Base-by-base conservation (phyloP, 2,329 filamentous ascomycete genomes). In the Talaromyces islandicus region DNA sequence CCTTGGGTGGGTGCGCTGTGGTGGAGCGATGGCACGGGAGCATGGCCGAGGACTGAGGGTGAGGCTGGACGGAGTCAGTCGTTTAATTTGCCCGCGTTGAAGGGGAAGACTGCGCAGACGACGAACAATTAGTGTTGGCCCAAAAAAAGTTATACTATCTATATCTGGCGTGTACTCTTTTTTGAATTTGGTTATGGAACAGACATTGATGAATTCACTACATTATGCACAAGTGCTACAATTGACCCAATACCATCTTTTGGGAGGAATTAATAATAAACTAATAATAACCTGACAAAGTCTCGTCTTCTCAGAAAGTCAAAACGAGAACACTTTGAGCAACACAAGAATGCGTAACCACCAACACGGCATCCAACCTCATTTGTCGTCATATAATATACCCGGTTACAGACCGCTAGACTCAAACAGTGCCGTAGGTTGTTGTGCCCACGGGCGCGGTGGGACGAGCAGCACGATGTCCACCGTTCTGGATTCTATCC, bases 1-100 rank as follows among this genome's bases (percentile, higher is more conserved):
- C 94, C 94, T 32, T 97, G 93, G 91, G 91, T 99, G 11, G 94
- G 94, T 14, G 77, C 88, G 57, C 76, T 97, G 73, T 89, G 89
- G 48, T 99, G 94, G 94, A 88, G 89, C 69, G 80, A 85, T 32
- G 73, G 71, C 21, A 73, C 73, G 14, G 73, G 74, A 64, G 74
- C 82, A 76, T 46, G 82, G 76, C 61, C 74, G 43, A 81, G 83
- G 78, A 79, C 81, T 63, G 77, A 72, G 19, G 71, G 85, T 3
- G 72, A 77, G 61, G 80, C 80, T 2, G 82, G 83, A 2, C 72
- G 69, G 65, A 84, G 80, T 63, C 74, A 79, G 67, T 65, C 67
- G 11, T 87, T 87, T 73, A 73, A 75, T 60, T 80, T 88, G 70
- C 85, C 85, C 0, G 69, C 73, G 30, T 70, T 87, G 67, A 85